Evolutionary conservation across 352 stramenopile genomes (phyloP).

Genomic region (Phytophthora macrochlamydospora): DNA sequence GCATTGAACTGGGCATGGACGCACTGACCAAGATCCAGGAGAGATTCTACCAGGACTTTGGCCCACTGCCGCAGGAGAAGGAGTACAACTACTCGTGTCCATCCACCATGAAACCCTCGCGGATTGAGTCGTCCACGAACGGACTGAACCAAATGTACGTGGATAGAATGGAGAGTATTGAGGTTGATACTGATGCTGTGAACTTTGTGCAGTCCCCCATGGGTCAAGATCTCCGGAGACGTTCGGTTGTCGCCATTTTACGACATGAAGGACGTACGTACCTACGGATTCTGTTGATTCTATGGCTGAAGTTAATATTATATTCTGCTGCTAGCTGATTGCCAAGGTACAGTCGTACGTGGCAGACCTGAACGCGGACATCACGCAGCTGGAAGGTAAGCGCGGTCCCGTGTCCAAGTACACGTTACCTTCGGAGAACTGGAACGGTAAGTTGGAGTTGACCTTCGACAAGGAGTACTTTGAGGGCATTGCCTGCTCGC

Average conservation of each 20-base stretch:
- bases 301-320: not conserved
- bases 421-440: conserved; percentile 77
- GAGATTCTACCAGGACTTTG: conserved; percentile 91
- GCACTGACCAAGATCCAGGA: conserved; percentile 83
- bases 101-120: conserved; percentile 82
- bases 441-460: conserved; percentile 85
- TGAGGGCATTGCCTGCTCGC: conserved; percentile 90
- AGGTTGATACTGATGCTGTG: not conserved
- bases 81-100: conserved; percentile 90
- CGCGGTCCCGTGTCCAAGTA: conserved; percentile 91
- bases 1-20: conserved; percentile 87
- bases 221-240: conserved; percentile 89
- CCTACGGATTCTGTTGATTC: too few species aligned
- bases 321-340: conserved; percentile 39
- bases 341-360: conserved; percentile 78
- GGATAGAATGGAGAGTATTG: not conserved
- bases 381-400: conserved; percentile 72
- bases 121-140: conserved; percentile 70
- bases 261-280: conserved; percentile 81
- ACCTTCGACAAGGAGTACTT: conserved; percentile 77
- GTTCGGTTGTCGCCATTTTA: conserved; percentile 94
- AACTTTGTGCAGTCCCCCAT: conserved; percentile 64
- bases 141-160: conserved; percentile 77
- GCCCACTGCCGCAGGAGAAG: conserved; percentile 69
- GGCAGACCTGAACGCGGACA: conserved; percentile 84